Base-by-base conservation (phyloP, 768 basidiomycete genomes). In the Suillus subluteus region DNA sequence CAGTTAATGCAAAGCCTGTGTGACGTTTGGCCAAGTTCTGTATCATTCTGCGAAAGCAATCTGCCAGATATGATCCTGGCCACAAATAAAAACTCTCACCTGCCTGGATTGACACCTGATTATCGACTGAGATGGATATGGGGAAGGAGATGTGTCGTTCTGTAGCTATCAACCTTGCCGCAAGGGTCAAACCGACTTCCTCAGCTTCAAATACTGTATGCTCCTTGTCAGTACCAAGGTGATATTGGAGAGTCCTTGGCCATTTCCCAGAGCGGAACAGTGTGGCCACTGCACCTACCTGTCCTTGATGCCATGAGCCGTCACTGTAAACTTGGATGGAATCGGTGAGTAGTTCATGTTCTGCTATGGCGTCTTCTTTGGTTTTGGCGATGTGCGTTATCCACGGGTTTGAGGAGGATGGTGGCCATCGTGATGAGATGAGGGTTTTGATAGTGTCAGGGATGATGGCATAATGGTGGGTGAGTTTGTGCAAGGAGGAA, bases 121-220 rank as follows among this genome's bases (percentile, higher is more conserved):
- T 73, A 65, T 73, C 71, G 13, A 67, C 38, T 0, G 35, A 48
- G 3, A 71, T 56, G 30, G 68, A 65, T 2, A 66, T 35, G 11
- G 68, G 61, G 18, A 35, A 52, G 1, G 40, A 18, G 18, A 61
- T 1, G 12, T 67, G 35, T 4, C 2, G 9, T 32, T 64, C 62
- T 1, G 44, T 58, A 3, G 61, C 18, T 6, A 69, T 46, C 2
- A 72, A 41, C 16, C 66, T 38, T 6, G 68, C 64, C 23, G 65
- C 73, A 0, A 75, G 61, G 0, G 65, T 59, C 0, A 65, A 59
- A 0, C 68, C 70, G 0, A 68, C 64, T 0, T 46, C 69, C 30
- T 72, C 73, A 12, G 65, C 67, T 46, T 73, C 73, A 26, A 63
- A 73, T 0, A 71, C 65, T 0, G 65, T 74, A 52, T 72, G 67